Percentiles rank a stretch among this genome's conserved stretches.
Conservation (phyloP, 495 filamentous ascomycete genomes). For the Penicillium alfredii region DNA sequence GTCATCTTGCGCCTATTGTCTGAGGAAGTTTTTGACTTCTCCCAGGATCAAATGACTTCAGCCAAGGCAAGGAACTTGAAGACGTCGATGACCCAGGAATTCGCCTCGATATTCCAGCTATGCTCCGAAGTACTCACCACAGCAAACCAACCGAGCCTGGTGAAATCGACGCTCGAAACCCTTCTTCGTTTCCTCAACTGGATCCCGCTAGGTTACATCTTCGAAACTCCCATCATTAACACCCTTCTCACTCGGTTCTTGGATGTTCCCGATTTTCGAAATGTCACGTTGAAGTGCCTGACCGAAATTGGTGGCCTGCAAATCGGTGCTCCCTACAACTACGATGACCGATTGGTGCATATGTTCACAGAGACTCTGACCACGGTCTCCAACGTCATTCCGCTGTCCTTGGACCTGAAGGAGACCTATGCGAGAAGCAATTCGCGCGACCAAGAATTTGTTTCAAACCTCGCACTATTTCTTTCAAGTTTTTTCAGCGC, state of each 20-base stretch:
- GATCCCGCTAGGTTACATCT: slow-evolving; percentile 98
- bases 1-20: slow-evolving; percentile 91
- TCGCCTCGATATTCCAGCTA: slow-evolving; percentile 93
- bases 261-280: slow-evolving; percentile 86
- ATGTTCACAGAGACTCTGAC: slow-evolving; percentile 97
- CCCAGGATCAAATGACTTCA: slow-evolving; percentile 97
- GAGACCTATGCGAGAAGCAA: slow-evolving; percentile 84
- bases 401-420: slow-evolving; percentile 82
- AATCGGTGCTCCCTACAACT: slow-evolving; percentile 68
- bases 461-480: slow-evolving; percentile 93
- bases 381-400: slow-evolving; percentile 83
- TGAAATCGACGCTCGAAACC: slow-evolving; percentile 92
- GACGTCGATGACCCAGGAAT: slow-evolving; percentile 96
- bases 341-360: slow-evolving; percentile 86
- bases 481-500: slow-evolving; percentile 92
- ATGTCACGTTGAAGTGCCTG: slow-evolving; percentile 91
- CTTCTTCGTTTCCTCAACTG: slow-evolving; percentile 95
- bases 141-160: slow-evolving; percentile 78
- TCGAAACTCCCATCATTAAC: slow-evolving; percentile 94
- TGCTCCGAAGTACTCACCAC: slow-evolving; percentile 89
- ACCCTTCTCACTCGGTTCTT: slow-evolving; percentile 86
- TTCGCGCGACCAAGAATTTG: slow-evolving; percentile 91
- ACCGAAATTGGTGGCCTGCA: slow-evolving; percentile 94
- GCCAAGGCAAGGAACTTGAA: slow-evolving; percentile 93
- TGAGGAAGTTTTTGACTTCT: slow-evolving; percentile 98